Evolutionary conservation across 306 rosid genomes (phyloP), one percentile per base, ranked within the genome.

Genomic region (Crotalaria pallida): DNA sequence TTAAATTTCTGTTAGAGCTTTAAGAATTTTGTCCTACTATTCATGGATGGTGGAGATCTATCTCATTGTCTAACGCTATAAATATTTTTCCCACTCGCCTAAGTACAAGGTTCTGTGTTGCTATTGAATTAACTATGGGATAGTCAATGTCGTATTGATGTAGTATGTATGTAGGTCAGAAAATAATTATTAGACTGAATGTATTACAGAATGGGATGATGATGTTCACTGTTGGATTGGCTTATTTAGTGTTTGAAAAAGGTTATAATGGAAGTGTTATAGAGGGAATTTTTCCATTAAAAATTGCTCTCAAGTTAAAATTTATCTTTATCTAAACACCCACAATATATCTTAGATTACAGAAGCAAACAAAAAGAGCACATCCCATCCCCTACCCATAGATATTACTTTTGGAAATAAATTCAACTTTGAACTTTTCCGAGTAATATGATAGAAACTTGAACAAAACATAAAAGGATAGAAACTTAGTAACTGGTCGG

Each of bases 61-160:
- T 79, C 13, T 19, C 38, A 29, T 10, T 29, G 50, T 60, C 24
- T 31, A 17, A 15, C 36, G 1, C 7, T 34, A 18, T 60, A 24
- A 31, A 22, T 44, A 6, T 15, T 5, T 6, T 34, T 49, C 19
- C n/a, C 41, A 8, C 58, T 44, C 52, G 19, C 67, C 38, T 16
- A 4, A 22, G 21, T 15, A 34, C 6, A 48, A 33, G 15, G 56
- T 58, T 60, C 10, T 44, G 49, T 5, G 10, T 36, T 52, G 21
- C 44, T 73, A 57, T 61, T 5, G 19, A 45, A 4, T 17, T 73
- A 7, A 26, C 22, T 8, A 23, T 60, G 51, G 45, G 55, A 26
- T 56, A 53, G 29, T 70, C 45, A 33, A 15, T 41, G 67, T 69
- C n/a, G n/a, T n/a, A n/a, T n/a, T n/a, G n/a, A n/a, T n/a, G n/a